These are phyloP conservation scores for Aspergillus caelatus DNA, from an alignment of 2,329 filamentous ascomycete species.

Conservation along the genomic window DNA sequence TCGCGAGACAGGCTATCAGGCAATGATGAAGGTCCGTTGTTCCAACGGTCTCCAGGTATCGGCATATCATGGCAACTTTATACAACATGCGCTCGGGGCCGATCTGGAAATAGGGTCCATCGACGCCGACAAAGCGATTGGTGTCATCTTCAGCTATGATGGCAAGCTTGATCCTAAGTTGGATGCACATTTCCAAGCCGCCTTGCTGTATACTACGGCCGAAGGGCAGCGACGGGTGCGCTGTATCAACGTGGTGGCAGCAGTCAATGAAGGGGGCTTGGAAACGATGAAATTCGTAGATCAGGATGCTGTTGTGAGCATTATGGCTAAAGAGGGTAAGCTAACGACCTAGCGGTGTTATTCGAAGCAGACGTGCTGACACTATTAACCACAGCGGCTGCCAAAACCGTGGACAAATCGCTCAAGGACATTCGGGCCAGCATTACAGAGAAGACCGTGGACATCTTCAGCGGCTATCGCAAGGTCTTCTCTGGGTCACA, in stretches of 20 bases:
- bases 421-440: constrained; percentile 84
- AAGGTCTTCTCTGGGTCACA: constrained; percentile 88
- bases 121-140: constrained; percentile 90
- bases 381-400: constrained; percentile 59
- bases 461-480: constrained; percentile 87
- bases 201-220: constrained; percentile 90
- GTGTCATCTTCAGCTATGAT: constrained; percentile 90
- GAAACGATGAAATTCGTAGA: constrained; percentile 91
- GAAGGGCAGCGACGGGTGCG: constrained; percentile 85
- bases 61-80: constrained; percentile 94
- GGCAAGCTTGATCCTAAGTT: constrained; percentile 96
- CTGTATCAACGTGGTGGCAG: constrained; percentile 91
- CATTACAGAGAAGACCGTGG: constrained; percentile 88
- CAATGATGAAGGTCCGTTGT: constrained; percentile 96
- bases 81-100: constrained; percentile 91
- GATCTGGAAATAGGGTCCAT: constrained; percentile 92
- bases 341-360: constrained; percentile 4
- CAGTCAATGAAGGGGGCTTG: constrained; percentile 80
- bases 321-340: constrained; percentile 82
- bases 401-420: constrained; percentile 74
- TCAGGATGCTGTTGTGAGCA: constrained; percentile 85
- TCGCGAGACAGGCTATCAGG: constrained; percentile 91
- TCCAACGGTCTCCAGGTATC: constrained; percentile 93
- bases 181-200: constrained; percentile 96
- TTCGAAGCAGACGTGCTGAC: constrained; percentile 25